Evolutionary conservation across 306 rosid species (phyloP).

Genomic region (Gleditsia sinensis): DNA sequence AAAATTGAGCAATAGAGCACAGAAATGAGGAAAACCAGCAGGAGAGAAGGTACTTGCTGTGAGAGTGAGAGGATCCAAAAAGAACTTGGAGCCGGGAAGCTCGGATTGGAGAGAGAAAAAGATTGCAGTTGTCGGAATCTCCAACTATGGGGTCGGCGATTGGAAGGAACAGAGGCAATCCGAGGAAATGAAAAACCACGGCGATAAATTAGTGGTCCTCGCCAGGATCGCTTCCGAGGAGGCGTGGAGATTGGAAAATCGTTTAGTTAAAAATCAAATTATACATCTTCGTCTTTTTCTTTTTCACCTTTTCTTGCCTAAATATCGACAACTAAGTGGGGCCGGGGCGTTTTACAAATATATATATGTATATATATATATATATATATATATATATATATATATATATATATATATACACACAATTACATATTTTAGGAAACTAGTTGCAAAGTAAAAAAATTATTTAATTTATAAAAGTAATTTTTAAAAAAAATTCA

Average conservation of each 20-base stretch:
- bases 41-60: constrained; percentile 25
- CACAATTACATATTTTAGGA: too few relatives aligned
- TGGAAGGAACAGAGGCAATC: constrained; percentile 28
- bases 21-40: not conserved
- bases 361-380: too few relatives aligned
- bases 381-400: too few relatives aligned
- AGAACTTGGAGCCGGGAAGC: not conserved
- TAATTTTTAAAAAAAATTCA: too few relatives aligned
- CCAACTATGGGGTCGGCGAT: constrained; percentile 43
- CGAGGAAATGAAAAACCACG: constrained; percentile 61
- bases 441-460: too few relatives aligned
- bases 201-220: constrained; percentile 46
- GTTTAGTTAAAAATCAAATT: not conserved
- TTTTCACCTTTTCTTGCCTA: too few relatives aligned
- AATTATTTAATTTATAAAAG: too few relatives aligned
- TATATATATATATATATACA: too few relatives aligned
- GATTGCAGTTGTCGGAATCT: constrained; percentile 32
- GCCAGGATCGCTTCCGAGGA: constrained; percentile 23
- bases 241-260: constrained; percentile 25
- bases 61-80: not conserved
- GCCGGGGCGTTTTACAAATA: too few relatives aligned
- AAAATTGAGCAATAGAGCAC: not conserved
- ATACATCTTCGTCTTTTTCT: too few relatives aligned
- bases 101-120: constrained; percentile 6
- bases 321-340: not conserved